phyloP scores from a whole-genome alignment of 1,284 basidiomycete genomes.

The Grifola frondosa region DNA sequence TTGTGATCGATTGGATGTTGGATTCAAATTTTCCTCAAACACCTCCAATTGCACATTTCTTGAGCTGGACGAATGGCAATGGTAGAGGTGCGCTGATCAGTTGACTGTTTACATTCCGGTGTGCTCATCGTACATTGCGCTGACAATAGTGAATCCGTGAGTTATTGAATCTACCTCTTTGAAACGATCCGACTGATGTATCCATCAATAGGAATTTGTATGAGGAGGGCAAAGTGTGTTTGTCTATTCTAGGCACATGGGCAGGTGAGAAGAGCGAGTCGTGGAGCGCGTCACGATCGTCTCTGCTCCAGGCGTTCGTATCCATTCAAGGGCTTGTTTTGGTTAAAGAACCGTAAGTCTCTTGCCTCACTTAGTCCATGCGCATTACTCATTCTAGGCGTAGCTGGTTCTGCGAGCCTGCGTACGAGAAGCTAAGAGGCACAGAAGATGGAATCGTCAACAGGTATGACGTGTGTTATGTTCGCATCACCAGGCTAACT shows the following conservation, averaged over 20 bases:
- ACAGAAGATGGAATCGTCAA: conserved; percentile 89
- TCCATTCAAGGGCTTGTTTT: conserved; percentile 93
- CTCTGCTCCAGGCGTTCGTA: conserved; percentile 88
- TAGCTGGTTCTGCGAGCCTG: conserved; percentile 90
- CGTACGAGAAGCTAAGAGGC: conserved; percentile 85
- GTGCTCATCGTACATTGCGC: background rate
- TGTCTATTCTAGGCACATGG: conserved; percentile 93
- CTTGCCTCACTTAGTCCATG: background rate
- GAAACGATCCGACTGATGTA: conserved; percentile 10
- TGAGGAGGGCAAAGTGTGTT: conserved; percentile 93
- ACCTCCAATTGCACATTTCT: conserved; percentile 88
- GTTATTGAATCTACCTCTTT: too few species aligned
- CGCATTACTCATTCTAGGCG: conserved; percentile 14
- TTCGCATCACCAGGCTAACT: background rate
- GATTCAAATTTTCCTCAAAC: conserved; percentile 85
- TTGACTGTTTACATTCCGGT: background rate
- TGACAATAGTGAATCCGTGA: conserved; percentile 67
- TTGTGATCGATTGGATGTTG: conserved; percentile 92
- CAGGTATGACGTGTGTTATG: conserved; percentile 43
- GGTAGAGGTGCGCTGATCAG: conserved; percentile 65
- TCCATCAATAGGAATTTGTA: conserved; percentile 71
- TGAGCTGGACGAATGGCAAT: conserved; percentile 93
- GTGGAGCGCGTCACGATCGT: conserved; percentile 81
- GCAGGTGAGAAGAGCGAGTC: conserved; percentile 83
- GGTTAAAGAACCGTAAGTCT: conserved; percentile 84